Base-by-base conservation (phyloP, 2,329 filamentous ascomycete species). In the Beauveria brongniartii region DNA sequence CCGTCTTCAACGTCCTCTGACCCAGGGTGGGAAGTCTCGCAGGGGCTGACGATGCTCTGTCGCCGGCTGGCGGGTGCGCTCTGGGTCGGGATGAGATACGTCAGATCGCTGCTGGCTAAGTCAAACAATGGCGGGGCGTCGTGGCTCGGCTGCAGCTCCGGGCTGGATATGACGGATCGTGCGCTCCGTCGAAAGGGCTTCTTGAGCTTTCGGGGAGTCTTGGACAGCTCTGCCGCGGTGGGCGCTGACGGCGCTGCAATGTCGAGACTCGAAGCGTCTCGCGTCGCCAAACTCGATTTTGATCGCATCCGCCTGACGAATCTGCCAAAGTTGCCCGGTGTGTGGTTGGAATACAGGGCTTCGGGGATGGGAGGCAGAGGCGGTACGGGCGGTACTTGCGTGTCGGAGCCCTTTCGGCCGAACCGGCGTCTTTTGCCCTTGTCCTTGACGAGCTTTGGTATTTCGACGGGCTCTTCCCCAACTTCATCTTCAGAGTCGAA, bases 341-440 rank as follows among this genome's bases (percentile, higher is more conserved):
- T 68, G 24, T 66, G 37, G 10, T 65, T 65, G 7, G 64, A 53
- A 57, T 61, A 67, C 18, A 69, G 63, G 3, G 66, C 63, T 54
- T 73, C 71, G 8, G 72, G 71, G 20, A 74, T 72, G 0, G 67
- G 65, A n/a, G 72, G 70, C 8, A 73, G 57, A 5, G 71, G 67
- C 6, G 69, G 68, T 7, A 67, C 66, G 2, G 67, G 67, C 8
- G 66, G 67, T 10, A 65, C 53, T 12, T 68, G 66, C 18, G 65
- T 62, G n/a, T 62, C 64, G 10, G 53, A 53, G 18, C 26, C 55
- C 41, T 24, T 46, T 14, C 16, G 61, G 41, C 28, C 56, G 50
- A 57, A 50, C 46, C 37, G 50, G 2, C 61, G 62, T 55, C 52
- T 52, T 20, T 55, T 62, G 50, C 22, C 61, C 44, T 59, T 44